Evolutionary conservation across 441 rosid genomes (phyloP), one percentile per base, ranked within the genome.

Genomic region (Erodium trifolium): DNA sequence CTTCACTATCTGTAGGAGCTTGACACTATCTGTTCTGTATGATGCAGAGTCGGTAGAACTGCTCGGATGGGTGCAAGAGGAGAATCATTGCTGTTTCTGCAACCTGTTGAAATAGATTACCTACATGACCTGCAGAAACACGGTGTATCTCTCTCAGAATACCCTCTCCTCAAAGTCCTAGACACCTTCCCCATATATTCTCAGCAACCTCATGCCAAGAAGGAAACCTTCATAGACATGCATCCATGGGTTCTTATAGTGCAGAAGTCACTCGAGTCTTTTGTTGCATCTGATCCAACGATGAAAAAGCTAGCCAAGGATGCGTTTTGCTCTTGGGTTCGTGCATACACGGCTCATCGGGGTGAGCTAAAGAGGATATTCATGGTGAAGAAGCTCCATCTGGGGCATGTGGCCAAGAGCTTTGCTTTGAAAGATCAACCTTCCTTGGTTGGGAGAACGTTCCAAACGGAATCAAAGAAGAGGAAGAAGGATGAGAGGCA

Each of bases 41-140:
- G 65, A 63, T 81, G 83, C 86, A 93, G 97, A 83, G 97, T 93
- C 59, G 99, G 99, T 72, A 85, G 99, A 76, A 93, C 97, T 34
- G 99, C 97, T 76, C 89, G 99, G 70, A 78, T 93, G 76, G 97
- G 96, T 71, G 93, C 90, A 84, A 87, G 81, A 78, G 99, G 99
- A 72, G 95, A 93, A 70, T 85, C 97, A 0, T 72, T 89, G 67
- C 68, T 91, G 62, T 93, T 93, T 86, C 80, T 93, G 71, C 99
- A 93, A 72, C 97, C 99, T 0, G 74, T 86, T 16, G 99, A 93
- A 78, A 77, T 78, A 57, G 99, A 88, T 78, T 93, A 91, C 81
- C 78, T 91, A 39, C 78, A 85, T 49, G 96, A 88, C 68, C 81
- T 93, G 37, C 87, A 85, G 82, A 89, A 91, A 73, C 97, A 93